Evolutionary conservation across 768 basidiomycete genomes (phyloP).

Genomic region (Crucibulum laeve): DNA sequence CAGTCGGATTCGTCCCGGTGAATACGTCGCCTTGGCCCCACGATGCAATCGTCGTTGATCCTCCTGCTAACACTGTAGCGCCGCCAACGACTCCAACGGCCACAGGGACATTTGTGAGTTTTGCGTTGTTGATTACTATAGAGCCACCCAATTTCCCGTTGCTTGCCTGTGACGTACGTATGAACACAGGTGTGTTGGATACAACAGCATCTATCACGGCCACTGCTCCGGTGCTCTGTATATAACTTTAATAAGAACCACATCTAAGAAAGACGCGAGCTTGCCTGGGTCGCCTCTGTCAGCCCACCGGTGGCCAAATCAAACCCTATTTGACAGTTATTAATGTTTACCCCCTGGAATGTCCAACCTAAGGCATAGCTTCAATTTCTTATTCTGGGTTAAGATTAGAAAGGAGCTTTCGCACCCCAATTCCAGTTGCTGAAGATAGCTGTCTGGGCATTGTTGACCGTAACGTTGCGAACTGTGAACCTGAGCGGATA

Average conservation of each 20-base stretch:
- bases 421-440: slow-evolving; percentile 47
- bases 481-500: slow-evolving; percentile 43
- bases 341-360: slow-evolving; percentile 38
- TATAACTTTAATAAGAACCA: neutral
- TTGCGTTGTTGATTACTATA: slow-evolving; percentile 61
- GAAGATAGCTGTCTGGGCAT: slow-evolving; percentile 44
- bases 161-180: slow-evolving; percentile 47
- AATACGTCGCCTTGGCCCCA: slow-evolving; percentile 82
- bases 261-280: neutral
- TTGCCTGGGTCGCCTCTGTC: slow-evolving; percentile 34
- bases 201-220: slow-evolving; percentile 64
- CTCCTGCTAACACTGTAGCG: slow-evolving; percentile 52
- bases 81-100: slow-evolving; percentile 58
- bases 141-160: slow-evolving; percentile 48
- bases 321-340: slow-evolving; percentile 51
- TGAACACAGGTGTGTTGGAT: slow-evolving; percentile 57
- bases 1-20: slow-evolving; percentile 39
- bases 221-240: slow-evolving; percentile 51
- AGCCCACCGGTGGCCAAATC: slow-evolving; percentile 50
- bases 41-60: slow-evolving; percentile 54
- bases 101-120: slow-evolving; percentile 53
- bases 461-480: slow-evolving; percentile 53
- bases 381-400: neutral
- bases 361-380: slow-evolving; percentile 41
- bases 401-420: slow-evolving; percentile 1